Evolutionary conservation across 345 rosid genomes (phyloP), one percentile per base, ranked within the genome.

Genomic region (Camelina laxa): DNA sequence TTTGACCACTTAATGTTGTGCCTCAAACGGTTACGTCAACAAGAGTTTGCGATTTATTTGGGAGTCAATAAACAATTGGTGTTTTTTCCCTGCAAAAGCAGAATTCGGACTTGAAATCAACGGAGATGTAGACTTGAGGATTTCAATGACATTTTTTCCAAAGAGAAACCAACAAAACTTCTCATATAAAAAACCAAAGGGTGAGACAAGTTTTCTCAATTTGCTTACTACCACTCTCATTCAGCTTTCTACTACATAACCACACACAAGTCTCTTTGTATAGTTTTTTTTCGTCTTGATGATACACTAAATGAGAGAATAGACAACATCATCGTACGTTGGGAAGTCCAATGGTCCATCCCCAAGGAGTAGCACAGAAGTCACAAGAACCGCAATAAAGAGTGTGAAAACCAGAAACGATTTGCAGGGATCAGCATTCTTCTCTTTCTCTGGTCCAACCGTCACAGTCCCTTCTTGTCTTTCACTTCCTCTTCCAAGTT

Each of bases 321-420:
- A 79, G 47, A 79, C 79, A 36, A 79, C 77, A 74, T 79, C 82
- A 63, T 84, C 83, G 7, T 86, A 67, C 21, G 75, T 72, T 20
- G 81, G 71, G 13, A 81, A 68, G 41, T 78, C 71, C 6, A 85
- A 68, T 10, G 92, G 94, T 9, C 92, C 91, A 65, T 85, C 96
- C 1, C 82, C 64, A 38, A 87, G 10, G 56, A 86, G 78, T 71
- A 86, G 50, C 51, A 85, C 67, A 61, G 85, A 84, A 66, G 86
- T 69, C 33, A 88, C 69, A 14, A 78, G 4, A 71, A 80, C 74
- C 7, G 88, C 66, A 15, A 84, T 14, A 24, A 80, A 84, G 68
- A 81, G 17, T 31, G 84, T 42, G 75, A 91, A 91, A 14, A 89
- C 31, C 11, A 81, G 53, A 10, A 88, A 76, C 4, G 96, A 88